Percentiles rank a stretch among this genome's conserved stretches.
Conservation (phyloP, 345 rosid species). For the Boechera stricta region DNA sequence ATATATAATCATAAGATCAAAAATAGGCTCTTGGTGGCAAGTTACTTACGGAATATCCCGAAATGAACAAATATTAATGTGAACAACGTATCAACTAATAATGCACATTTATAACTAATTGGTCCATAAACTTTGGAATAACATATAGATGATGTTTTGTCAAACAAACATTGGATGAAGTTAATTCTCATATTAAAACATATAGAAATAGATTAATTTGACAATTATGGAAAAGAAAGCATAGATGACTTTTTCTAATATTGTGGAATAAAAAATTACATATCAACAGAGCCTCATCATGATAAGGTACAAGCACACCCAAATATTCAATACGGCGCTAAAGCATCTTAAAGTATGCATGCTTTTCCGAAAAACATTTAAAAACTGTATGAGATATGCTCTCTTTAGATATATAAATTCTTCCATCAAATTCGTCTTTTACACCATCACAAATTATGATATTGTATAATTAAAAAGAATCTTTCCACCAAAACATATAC, state of each 20-base stretch:
- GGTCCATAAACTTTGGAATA: conserved; percentile 30
- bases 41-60: conserved; percentile 8
- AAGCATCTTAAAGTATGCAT: conserved; percentile 49
- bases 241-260: conserved; percentile 12
- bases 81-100: conserved; percentile 3
- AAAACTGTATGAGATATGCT: not conserved
- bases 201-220: not conserved
- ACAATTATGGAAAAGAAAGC: not conserved
- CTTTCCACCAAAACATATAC: not conserved
- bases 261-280: conserved; percentile 8
- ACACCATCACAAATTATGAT: not conserved
- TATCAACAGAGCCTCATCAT: conserved; percentile 41
- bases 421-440: conserved; percentile 21
- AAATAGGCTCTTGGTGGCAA: conserved; percentile 9
- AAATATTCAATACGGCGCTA: conserved; percentile 39
- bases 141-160: conserved; percentile 11
- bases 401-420: not conserved
- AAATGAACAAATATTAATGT: conserved; percentile 1
- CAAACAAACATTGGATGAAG: conserved; percentile 3
- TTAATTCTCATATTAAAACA: not conserved
- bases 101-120: conserved; percentile 14
- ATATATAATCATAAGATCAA: not conserved
- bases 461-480: not conserved
- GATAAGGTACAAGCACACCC: conserved; percentile 25
- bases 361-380: conserved; percentile 17